Percentiles rank a stretch among this genome's conserved stretches.
phyloP scores from a whole-genome alignment of 2,329 filamentous ascomycete genomes.

The Botrytis fabae region DNA sequence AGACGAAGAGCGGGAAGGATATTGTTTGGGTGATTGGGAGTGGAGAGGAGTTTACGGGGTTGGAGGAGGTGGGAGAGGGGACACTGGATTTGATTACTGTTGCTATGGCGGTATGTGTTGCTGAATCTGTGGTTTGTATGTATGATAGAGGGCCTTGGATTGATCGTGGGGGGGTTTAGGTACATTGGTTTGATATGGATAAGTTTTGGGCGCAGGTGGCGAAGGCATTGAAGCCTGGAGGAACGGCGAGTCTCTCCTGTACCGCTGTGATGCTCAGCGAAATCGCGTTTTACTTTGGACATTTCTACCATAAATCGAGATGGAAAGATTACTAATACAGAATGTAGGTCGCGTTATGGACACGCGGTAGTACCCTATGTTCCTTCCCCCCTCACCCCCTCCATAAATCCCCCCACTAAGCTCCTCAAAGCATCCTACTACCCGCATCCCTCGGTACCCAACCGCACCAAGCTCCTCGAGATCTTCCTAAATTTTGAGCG shows the following conservation, averaged over 20 bases:
- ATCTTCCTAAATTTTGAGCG: conserved; percentile 44
- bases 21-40: conserved; percentile 33
- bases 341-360: conserved; percentile 4
- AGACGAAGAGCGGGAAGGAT: conserved; percentile 28
- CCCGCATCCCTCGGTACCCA: conserved; percentile 42
- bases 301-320: neutral
- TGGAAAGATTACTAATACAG: neutral
- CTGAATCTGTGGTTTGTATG: conserved; percentile 28
- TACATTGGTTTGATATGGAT: conserved; percentile 54
- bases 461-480: conserved; percentile 43
- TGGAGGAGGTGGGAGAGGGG: conserved; percentile 27
- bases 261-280: neutral
- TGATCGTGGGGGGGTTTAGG: conserved; percentile 30
- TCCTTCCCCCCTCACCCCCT: neutral
- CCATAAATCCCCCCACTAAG: neutral
- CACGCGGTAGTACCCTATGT: conserved; percentile 3
- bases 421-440: neutral
- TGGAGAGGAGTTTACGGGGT: conserved; percentile 35
- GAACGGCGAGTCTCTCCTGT: conserved; percentile 42
- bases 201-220: conserved; percentile 49
- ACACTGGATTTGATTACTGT: conserved; percentile 38
- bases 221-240: conserved; percentile 48
- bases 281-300: neutral
- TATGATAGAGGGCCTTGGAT: conserved; percentile 36
- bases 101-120: conserved; percentile 32